Evolutionary conservation across 208 protist species (phyloP).

Genomic region (Acanthamoeba healyi): DNA sequence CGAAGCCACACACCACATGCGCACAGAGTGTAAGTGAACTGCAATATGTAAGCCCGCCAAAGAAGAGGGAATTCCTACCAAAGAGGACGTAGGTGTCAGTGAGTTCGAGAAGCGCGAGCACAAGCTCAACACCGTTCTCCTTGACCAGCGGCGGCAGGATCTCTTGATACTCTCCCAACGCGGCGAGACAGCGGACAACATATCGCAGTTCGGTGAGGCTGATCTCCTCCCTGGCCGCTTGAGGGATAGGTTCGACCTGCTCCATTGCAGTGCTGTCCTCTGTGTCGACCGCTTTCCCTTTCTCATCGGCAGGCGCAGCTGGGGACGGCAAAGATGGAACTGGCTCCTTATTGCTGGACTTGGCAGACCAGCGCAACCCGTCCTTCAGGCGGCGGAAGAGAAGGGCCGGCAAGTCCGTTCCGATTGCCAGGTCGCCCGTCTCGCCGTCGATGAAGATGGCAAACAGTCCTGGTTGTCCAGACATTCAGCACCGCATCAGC

Average conservation of each 20-base stretch:
- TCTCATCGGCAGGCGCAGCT: not conserved
- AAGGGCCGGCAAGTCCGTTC: constrained; percentile 19
- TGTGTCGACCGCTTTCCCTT: not conserved
- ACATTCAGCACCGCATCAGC: no score
- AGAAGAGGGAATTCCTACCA: no score
- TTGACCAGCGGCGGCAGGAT: constrained; percentile 71
- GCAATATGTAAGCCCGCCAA: no score
- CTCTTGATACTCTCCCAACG: constrained; percentile 74
- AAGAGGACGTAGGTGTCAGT: constrained; percentile 56
- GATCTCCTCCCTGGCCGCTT: not conserved
- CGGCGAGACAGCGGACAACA: constrained; percentile 27
- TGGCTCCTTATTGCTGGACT: not conserved
- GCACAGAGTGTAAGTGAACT: no score
- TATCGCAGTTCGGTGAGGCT: constrained; percentile 19
- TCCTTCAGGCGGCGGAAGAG: constrained; percentile 6
- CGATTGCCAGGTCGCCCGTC: constrained; percentile 55
- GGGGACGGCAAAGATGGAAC: not conserved
- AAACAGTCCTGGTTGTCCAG: not conserved
- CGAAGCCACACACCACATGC: not conserved
- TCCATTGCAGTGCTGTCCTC: not conserved
- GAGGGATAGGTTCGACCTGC: not conserved
- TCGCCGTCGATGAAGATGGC: constrained; percentile 59
- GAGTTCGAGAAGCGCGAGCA: constrained; percentile 66
- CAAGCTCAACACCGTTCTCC: constrained; percentile 42
- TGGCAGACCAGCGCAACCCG: not conserved